Base-by-base conservation (phyloP, 768 basidiomycete species). In the Megacollybia marginata region DNA sequence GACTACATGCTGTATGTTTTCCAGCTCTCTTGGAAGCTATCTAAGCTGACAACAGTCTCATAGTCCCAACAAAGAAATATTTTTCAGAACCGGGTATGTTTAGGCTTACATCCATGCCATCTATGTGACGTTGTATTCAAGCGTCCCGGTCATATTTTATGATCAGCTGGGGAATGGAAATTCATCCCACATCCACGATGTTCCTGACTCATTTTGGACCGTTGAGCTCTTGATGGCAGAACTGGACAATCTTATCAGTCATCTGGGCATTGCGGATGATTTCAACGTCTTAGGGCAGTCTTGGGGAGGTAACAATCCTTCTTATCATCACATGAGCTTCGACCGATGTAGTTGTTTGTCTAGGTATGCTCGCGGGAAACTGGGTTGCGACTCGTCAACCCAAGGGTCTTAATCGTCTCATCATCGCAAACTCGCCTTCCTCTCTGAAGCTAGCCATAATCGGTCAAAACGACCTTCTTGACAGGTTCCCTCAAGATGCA, bases 231-330 rank as follows among this genome's bases (percentile, higher is more conserved):
- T 78, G 63, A 60, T 75, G 54, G 65, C 70, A 48, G 71, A 80
- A 58, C 70, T 79, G 18, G 62, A 71, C 28, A 70, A 66, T 58
- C 55, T 80, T 9, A 51, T 80, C 36, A 33, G 51, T 12, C 62
- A 75, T 55, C 61, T 79, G 48, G 65, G 58, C 7, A 71, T 78
- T 48, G 52, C 55, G 12, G 62, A 58, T 43, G 59, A 71, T 40
- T 81, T 68, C 53, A 62, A 71, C 50, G 46, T 80, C 7, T 52
- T 74, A 10, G 80, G 76, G 3, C 76, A 82, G 28, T 78, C 76
- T 12, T 79, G 74, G 74, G 74, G 48, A 49, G 48, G 48, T 49
- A 9, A 5, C 23, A 40, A n/a, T 31, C n/a, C 42, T 8, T 43
- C 6, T 12, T 49, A 13, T 28, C 15, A 23, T 28, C 43, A 28